Conservation (phyloP, 352 stramenopile species). For the Globisporangium uncinulatum region DNA sequence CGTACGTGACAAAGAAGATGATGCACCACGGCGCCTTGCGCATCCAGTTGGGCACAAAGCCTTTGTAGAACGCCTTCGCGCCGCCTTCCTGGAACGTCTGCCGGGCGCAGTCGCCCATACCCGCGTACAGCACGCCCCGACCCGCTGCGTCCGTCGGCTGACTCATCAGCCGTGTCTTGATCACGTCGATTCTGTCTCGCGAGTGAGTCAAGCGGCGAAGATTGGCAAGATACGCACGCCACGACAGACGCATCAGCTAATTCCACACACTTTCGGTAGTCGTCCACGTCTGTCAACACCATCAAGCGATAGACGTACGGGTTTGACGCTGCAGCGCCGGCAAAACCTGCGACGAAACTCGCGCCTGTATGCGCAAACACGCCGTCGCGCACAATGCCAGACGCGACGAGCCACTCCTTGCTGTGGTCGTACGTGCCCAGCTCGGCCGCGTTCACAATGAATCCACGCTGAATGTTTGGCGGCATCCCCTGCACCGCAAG, state of each 20-base stretch:
- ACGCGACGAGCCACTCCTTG: slow-evolving; percentile 69
- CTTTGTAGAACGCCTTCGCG: slow-evolving; percentile 71
- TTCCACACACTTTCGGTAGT: not conserved
- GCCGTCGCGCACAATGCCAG: slow-evolving; percentile 50
- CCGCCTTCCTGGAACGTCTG: slow-evolving; percentile 72
- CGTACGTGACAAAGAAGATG: slow-evolving; percentile 86
- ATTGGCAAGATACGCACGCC: not conserved
- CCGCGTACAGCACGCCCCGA: slow-evolving; percentile 52
- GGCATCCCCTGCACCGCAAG: slow-evolving; percentile 43
- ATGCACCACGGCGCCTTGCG: slow-evolving; percentile 83
- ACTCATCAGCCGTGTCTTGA: slow-evolving; percentile 83
- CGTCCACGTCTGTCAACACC: not conserved
- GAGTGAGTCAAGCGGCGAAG: too few relatives aligned
- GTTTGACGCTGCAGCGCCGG: slow-evolving; percentile 64
- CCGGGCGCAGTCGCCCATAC: slow-evolving; percentile 65
- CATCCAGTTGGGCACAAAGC: slow-evolving; percentile 86
- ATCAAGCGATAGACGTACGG: slow-evolving; percentile 26
- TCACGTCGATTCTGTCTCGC: slow-evolving; percentile 60
- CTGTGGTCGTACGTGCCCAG: slow-evolving; percentile 85
- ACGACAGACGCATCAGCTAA: not conserved
- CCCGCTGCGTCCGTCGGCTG: slow-evolving; percentile 55
- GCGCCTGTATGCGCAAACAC: slow-evolving; percentile 67
- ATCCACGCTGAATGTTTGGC: slow-evolving; percentile 81
- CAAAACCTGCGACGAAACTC: slow-evolving; percentile 74
- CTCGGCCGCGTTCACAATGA: slow-evolving; percentile 84